A percentile compares a stretch with the other conserved stretches of the same genome.
These are phyloP conservation scores for Thermochaetoides thermophila DNA, from an alignment of 495 filamentous ascomycete species.

Conservation along the genomic window DNA sequence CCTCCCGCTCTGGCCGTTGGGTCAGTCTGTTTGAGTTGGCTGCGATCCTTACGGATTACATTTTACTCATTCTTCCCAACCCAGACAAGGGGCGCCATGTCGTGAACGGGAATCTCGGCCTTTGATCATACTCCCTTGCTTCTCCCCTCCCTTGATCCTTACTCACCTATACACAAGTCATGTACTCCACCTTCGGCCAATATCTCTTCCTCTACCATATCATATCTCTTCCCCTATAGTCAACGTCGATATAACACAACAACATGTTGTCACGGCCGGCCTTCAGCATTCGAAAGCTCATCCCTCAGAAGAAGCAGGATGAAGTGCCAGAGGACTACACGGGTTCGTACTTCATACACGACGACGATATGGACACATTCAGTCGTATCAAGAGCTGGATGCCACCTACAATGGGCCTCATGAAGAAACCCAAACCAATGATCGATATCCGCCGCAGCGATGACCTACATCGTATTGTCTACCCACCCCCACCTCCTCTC, in stretches of 20 bases:
- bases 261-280: slow-evolving; percentile 23
- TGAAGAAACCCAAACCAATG: slow-evolving; percentile 19
- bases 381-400: slow-evolving; percentile 19
- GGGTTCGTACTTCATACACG: slow-evolving; percentile 17
- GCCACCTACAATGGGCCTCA: slow-evolving; percentile 8
- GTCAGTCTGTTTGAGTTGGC: too few species aligned
- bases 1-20: too few species aligned
- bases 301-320: slow-evolving; percentile 21
- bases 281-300: slow-evolving; percentile 25
- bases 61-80: too few species aligned
- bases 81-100: too few species aligned
- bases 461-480: slow-evolving; percentile 23
- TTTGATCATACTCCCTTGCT: too few species aligned
- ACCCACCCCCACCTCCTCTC: slow-evolving; percentile 28
- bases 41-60: too few species aligned
- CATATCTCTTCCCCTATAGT: background rate
- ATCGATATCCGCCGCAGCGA: slow-evolving; percentile 25
- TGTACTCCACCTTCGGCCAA: background rate
- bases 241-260: too few species aligned
- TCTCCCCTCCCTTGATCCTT: too few species aligned
- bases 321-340: slow-evolving; percentile 18
- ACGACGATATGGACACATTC: slow-evolving; percentile 11
- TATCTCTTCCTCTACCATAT: background rate
- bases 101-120: too few species aligned
- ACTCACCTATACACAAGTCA: too few species aligned